These are phyloP conservation scores for Excoecaria agallocha DNA, from an alignment of 345 rosid genomes.

Conservation along the genomic window DNA sequence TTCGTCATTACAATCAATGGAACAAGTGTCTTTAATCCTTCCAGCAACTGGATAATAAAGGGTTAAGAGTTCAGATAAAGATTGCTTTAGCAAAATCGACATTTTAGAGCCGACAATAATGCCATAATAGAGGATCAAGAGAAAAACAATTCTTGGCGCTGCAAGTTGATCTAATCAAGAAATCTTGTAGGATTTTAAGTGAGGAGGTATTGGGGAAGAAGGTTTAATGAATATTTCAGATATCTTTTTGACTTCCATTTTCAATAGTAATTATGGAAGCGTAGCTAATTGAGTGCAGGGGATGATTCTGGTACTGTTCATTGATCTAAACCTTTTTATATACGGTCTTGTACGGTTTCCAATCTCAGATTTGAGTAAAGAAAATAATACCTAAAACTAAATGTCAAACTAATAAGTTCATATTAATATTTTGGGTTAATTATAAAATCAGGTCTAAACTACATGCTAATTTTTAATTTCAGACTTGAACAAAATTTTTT, in stretches of 20 bases:
- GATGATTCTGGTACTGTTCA: too few relatives aligned
- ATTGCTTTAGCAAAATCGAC: not conserved
- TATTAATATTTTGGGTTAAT: too few relatives aligned
- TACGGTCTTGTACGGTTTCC: too few relatives aligned
- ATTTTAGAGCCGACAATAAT: not conserved
- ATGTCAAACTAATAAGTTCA: too few relatives aligned
- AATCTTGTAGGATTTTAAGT: not conserved
- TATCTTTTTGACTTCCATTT: not conserved
- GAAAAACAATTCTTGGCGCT: not conserved
- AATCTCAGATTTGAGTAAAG: too few relatives aligned
- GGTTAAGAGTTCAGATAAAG: not conserved
- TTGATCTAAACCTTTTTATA: too few relatives aligned
- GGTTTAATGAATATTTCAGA: not conserved
- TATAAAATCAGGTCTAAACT: too few relatives aligned
- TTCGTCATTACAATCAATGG: not conserved
- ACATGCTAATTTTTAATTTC: too few relatives aligned
- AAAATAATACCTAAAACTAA: too few relatives aligned
- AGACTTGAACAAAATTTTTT: too few relatives aligned
- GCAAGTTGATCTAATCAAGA: not conserved
- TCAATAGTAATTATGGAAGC: too few relatives aligned
- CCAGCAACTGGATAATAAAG: constrained; percentile 1
- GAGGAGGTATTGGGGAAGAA: not conserved
- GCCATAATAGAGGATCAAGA: not conserved
- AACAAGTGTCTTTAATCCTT: not conserved
- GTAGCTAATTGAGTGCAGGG: too few relatives aligned